Evolutionary conservation across 202 grass and related monocot species (phyloP), one percentile per base, ranked within the genome.

Genomic region (Elaeis oleifera): DNA sequence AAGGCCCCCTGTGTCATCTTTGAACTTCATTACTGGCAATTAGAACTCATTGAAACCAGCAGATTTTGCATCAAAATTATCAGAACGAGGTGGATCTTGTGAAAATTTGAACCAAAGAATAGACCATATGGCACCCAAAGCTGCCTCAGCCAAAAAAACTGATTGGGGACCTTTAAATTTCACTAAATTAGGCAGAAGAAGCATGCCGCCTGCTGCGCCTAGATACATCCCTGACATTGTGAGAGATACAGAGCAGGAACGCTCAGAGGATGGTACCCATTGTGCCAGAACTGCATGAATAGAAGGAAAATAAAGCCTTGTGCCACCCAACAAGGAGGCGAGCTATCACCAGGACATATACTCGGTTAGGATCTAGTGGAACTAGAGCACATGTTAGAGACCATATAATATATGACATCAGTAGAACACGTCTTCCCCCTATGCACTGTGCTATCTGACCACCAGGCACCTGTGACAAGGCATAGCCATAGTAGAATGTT

Each of bases 181-280:
- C 31, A 91, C 88, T 56, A 97, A 54, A 78, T 74, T 91, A 25
- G 92, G 88, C 53, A 91, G 79, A 7, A 89, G 55, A 62, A 97
- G 69, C 76, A 85, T 97, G 25, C 84, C 92, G 73, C 79, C 63
- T 16, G 88, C 92, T 49, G 92, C 92, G 61, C 88, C 92, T 22
- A 91, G 87, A 81, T 97, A 91, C 92, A 97, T 97, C 28, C 92
- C 92, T 16, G 92, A 97, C 48, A 84, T 97, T 26, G 88, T 97
- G 31, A 97, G 74, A 72, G 92, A 91, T 21, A 97, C 92, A 0
- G 88, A 97, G 50, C 84, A 81, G 32, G 92, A 97, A 23, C 92
- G 84, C 68, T 91, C 88, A 69, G 89, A 79, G 0, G 84, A 88
- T 6, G 84, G 88, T n/a, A 97, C 92, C 92, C 92, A 97, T 64